A percentile compares a stretch with the other conserved stretches of the same genome.
These are phyloP conservation scores for Deinandra increscens DNA, from an alignment of 129 eudicot genomes.

Conservation along the genomic window DNA sequence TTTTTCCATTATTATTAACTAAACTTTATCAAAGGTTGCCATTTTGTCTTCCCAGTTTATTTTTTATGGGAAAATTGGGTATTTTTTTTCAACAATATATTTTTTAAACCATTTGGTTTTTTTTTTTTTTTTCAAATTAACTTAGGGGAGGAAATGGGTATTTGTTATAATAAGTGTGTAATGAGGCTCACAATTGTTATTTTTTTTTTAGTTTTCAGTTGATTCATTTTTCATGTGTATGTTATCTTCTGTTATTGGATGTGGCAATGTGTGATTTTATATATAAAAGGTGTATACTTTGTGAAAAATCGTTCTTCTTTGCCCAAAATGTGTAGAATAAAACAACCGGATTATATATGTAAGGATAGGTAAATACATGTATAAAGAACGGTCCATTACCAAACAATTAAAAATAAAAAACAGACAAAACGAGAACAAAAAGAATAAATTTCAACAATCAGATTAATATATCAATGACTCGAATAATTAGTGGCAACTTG, in stretches of 20 bases:
- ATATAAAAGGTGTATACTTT: too few species aligned
- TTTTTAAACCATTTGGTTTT: not conserved
- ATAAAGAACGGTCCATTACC: too few species aligned
- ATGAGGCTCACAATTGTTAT: not conserved
- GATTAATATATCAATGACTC: too few species aligned
- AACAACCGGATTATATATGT: too few species aligned
- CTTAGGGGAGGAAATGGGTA: not conserved
- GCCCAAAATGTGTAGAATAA: too few species aligned
- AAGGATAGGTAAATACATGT: too few species aligned
- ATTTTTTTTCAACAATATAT: not conserved
- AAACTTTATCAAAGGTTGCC: not conserved
- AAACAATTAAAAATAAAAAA: too few species aligned
- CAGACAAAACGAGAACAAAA: too few species aligned
- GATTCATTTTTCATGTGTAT: not conserved
- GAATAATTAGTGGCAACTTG: too few species aligned
- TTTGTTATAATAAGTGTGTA: constrained; percentile 1
- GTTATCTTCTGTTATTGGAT: not conserved
- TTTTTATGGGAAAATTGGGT: constrained; percentile 13
- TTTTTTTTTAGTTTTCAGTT: not conserved
- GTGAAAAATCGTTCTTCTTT: too few species aligned
- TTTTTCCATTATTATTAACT: not conserved
- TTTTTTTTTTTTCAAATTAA: not conserved
- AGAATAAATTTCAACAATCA: too few species aligned
- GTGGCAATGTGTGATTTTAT: too few species aligned
- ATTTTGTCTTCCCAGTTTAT: constrained; percentile 2